Evolutionary conservation across 2,329 filamentous ascomycete genomes (phyloP), one percentile per base, ranked within the genome.

Genomic region (Rutstroemia sp.): DNA sequence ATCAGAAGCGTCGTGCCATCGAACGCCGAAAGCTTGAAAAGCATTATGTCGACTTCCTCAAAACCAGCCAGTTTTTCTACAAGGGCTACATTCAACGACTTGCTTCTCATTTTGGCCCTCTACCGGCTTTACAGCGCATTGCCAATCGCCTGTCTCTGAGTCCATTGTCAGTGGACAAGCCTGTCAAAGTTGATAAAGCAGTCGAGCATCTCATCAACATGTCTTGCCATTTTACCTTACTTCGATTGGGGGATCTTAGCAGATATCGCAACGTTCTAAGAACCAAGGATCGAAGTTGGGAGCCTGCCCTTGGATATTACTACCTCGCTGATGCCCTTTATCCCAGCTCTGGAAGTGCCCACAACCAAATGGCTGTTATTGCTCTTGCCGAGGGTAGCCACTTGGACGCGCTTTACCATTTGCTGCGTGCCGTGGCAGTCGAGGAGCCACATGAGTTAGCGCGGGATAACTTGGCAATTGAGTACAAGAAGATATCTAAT

Each of bases 311-410:
- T 66, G 85, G 87, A 10, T 96, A 92, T 71, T 97, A 99, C 71
- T 77, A 81, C 55, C 77, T 97, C 58, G 94, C 94, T 21, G 83
- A 85, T 61, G 83, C 87, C 52, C 79, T 97, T 53, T 81, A 88
- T 63, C 90, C 92, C 3, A 77, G 82, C 18, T 90, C 88, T 47
- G 92, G 92, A 30, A 82, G 85, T 61, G 88, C 90, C 16, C 88
- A 95, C 67, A 92, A 99, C 67, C 94, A 97, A 71, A 83, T 94
- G 70, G 92, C 89, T 38, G 88, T 97, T 38, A 86, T 97, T 58
- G 86, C 87, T 58, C 80, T 90, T 49, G 85, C 87, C 53, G 83
- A 92, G 65, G 81, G 80, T 57, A 87, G 92, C 63, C 88, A 95
- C 69, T 80, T 97, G 51, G 83, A 90, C 59, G 86, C 90, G 9